Evolutionary conservation across 768 basidiomycete genomes (phyloP).

Genomic region (Tephrocybe rancida): DNA sequence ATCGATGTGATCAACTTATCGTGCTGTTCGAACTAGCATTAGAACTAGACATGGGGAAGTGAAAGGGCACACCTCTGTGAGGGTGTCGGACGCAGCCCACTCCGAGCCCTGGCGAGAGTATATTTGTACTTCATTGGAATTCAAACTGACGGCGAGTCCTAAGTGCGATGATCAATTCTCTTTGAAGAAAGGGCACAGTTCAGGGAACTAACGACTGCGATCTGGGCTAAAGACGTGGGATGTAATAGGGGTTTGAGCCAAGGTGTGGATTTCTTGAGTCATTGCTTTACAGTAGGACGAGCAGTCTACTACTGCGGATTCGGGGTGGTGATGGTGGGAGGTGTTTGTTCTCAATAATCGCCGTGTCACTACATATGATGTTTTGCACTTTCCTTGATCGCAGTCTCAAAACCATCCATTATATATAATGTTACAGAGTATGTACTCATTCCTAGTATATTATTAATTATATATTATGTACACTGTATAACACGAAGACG

Average conservation of each 20-base stretch:
- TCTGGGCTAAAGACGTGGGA: constrained; percentile 92
- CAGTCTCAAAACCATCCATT: too few relatives aligned
- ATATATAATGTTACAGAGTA: too few relatives aligned
- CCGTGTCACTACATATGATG: too few relatives aligned
- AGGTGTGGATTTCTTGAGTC: constrained; percentile 72
- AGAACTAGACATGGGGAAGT: background rate
- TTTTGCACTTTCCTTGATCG: too few relatives aligned
- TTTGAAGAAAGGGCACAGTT: background rate
- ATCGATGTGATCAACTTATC: constrained; percentile 98
- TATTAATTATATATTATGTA: too few relatives aligned
- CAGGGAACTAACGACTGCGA: constrained; percentile 67
- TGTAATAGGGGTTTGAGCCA: constrained; percentile 85
- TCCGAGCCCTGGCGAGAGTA: constrained; percentile 65
- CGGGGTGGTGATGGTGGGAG: background rate
- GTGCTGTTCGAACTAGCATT: constrained; percentile 59
- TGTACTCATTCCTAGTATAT: too few relatives aligned
- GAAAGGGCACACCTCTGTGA: constrained; percentile 71
- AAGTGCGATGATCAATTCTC: background rate
- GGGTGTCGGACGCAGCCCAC: constrained; percentile 73
- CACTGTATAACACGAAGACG: too few relatives aligned
- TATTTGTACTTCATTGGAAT: constrained; percentile 87
- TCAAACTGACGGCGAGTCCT: constrained; percentile 93
- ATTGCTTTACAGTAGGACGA: constrained; percentile 71
- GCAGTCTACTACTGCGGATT: constrained; percentile 78
- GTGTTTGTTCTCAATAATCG: background rate